phyloP scores from a whole-genome alignment of 345 rosid species.

The Gynandropsis gynandra region DNA sequence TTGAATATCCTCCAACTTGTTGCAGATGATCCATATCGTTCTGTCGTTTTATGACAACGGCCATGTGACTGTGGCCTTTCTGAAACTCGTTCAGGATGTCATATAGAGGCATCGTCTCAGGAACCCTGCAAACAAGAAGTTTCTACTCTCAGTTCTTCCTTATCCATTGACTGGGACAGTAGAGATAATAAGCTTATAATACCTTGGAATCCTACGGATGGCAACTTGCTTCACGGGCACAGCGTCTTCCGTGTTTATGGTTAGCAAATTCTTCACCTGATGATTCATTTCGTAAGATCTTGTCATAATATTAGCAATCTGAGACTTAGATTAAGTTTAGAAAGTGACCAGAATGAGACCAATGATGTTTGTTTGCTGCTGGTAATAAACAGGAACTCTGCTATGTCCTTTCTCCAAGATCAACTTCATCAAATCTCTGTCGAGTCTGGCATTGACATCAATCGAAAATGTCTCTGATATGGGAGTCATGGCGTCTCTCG shows the following conservation, averaged over 20 bases:
- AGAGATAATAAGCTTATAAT: background rate
- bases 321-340: background rate
- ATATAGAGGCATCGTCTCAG: slow-evolving; percentile 73
- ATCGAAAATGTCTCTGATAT: slow-evolving; percentile 69
- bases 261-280: slow-evolving; percentile 79
- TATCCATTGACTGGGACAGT: background rate
- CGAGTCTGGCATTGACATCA: slow-evolving; percentile 71
- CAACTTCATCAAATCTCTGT: slow-evolving; percentile 67
- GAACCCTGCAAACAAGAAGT: slow-evolving; percentile 42
- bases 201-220: slow-evolving; percentile 89
- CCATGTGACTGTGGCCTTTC: slow-evolving; percentile 99
- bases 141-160: background rate
- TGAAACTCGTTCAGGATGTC: slow-evolving; percentile 97
- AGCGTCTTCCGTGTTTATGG: slow-evolving; percentile 74
- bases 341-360: slow-evolving; percentile 72
- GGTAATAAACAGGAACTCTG: slow-evolving; percentile 93
- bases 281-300: background rate
- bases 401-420: slow-evolving; percentile 96
- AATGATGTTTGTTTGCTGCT: slow-evolving; percentile 80
- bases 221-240: slow-evolving; percentile 77
- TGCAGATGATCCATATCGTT: slow-evolving; percentile 3
- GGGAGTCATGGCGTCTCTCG: slow-evolving; percentile 87
- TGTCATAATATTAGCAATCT: slow-evolving; percentile 3
- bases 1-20: too few relatives aligned
- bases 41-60: slow-evolving; percentile 62